Evolutionary conservation across 495 filamentous ascomycete species (phyloP), one percentile per base, ranked within the genome.

Genomic region (Hypoxylon intermedium): DNA sequence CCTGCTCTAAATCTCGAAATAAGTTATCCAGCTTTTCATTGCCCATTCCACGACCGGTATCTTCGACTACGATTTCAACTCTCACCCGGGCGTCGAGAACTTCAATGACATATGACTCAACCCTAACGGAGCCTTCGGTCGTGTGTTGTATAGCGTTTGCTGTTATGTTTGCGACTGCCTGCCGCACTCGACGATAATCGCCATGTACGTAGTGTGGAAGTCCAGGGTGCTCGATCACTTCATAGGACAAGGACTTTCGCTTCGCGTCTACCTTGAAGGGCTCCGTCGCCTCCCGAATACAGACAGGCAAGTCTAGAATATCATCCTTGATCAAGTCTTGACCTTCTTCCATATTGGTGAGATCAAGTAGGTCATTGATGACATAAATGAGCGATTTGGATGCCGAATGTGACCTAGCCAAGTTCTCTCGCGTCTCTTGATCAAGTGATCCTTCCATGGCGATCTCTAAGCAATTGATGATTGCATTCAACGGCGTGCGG

Each of bases 391-490:
- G 76, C 0, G 91, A 96, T 70, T 96, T 96, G 0, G 93, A 98
- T n/a, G 93, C 93, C 9, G 92, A 95, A 66, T 98, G 91, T 5
- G 92, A 95, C 52, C 83, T 89, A 6, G 89, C 84, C 21, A 98
- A 78, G 60, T 95, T 95, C 13, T 97, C 93, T 20, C 93, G 81
- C 0, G 90, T 96, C 58, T 97, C 93, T 6, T 79, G 71, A 64
- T 97, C 92, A 1, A 97, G 79, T 0, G 84, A 74, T 1, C 91
- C 90, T 71, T 98, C 93, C 2, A 98, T 76, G 0, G 93, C 93
- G 60, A 97, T 97, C 66, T 98, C 93, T 2, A 98, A 77, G 55
- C 94, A 97, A 65, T 98, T 98, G 69, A 98, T 94, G 66, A 98
- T 95, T 16, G 93, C 93, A 71, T 97, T 97, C 3, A 98, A 76